A percentile compares a stretch with the other conserved stretches of the same genome.
These are phyloP conservation scores for Alternaria sp. DNA, from an alignment of 2,329 filamentous ascomycete genomes.

Conservation along the genomic window DNA sequence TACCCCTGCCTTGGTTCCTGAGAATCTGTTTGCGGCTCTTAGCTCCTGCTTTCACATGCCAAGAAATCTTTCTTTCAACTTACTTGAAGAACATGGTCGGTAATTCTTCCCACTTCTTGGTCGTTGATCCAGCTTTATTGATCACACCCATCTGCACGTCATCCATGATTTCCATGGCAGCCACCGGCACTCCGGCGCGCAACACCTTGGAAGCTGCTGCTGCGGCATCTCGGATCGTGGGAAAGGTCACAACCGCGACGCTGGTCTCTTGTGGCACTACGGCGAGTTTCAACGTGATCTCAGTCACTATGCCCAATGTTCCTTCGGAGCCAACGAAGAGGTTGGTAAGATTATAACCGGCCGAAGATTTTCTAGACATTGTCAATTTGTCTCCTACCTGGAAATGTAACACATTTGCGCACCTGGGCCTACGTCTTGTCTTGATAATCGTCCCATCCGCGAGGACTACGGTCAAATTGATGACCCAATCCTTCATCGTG, in stretches of 20 bases:
- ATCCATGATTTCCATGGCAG: slow-evolving; percentile 86
- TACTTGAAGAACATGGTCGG: slow-evolving; percentile 85
- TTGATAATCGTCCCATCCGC: slow-evolving; percentile 82
- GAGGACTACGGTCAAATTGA: slow-evolving; percentile 82
- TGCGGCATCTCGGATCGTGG: slow-evolving; percentile 77
- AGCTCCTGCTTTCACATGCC: slow-evolving; percentile 27
- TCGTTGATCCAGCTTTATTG: slow-evolving; percentile 75
- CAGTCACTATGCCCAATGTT: slow-evolving; percentile 81
- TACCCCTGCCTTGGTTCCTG: slow-evolving; percentile 75
- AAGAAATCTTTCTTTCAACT: slow-evolving; percentile 28
- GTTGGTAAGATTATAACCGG: slow-evolving; percentile 82
- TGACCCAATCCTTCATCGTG: slow-evolving; percentile 88
- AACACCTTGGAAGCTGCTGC: slow-evolving; percentile 78
- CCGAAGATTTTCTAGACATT: slow-evolving; percentile 70
- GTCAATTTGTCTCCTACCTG: slow-evolving; percentile 3
- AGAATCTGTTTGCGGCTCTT: slow-evolving; percentile 60
- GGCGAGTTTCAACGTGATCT: slow-evolving; percentile 81
- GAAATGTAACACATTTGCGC: slow-evolving; percentile 23
- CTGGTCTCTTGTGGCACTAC: slow-evolving; percentile 78
- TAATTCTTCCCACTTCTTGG: slow-evolving; percentile 75
- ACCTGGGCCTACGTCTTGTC: slow-evolving; percentile 75
- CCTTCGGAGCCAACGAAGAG: slow-evolving; percentile 85
- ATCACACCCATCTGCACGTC: slow-evolving; percentile 87
- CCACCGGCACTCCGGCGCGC: slow-evolving; percentile 75
- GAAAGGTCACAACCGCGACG: slow-evolving; percentile 82